Conservation (phyloP, 352 stramenopile genomes). For the Lagenidium giganteum region DNA sequence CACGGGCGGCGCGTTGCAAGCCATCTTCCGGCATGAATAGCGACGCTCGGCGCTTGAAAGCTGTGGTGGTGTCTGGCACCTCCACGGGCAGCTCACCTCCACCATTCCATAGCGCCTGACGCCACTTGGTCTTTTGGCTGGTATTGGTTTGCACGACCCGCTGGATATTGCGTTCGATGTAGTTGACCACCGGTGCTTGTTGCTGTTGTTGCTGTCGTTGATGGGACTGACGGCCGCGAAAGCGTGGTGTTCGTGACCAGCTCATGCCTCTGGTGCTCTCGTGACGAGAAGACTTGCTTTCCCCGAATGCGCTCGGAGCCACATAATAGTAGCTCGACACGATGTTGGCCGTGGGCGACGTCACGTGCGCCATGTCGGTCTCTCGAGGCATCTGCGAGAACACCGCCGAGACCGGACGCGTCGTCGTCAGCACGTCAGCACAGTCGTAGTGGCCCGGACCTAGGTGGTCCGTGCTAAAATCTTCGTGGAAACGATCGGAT, state of each 20-base stretch:
- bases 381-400: slow-evolving; percentile 48
- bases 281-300: slow-evolving; percentile 18
- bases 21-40: no score
- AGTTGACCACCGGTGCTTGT: no score
- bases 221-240: slow-evolving; percentile 17
- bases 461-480: slow-evolving; percentile 27
- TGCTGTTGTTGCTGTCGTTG: neutral
- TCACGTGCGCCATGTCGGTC: slow-evolving; percentile 22
- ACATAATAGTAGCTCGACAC: slow-evolving; percentile 64
- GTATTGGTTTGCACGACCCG: no score
- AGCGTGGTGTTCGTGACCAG: slow-evolving; percentile 38
- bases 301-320: slow-evolving; percentile 29
- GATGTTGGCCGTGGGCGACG: slow-evolving; percentile 31
- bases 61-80: neutral
- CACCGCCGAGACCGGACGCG: slow-evolving; percentile 25
- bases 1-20: no score
- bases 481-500: slow-evolving; percentile 49
- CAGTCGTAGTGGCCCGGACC: slow-evolving; percentile 50
- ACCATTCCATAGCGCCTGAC: no score
- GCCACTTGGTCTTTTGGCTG: no score
- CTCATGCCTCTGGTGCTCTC: no score
- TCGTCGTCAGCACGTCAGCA: slow-evolving; percentile 23
- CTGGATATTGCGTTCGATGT: no score
- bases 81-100: no score
- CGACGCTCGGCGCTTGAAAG: neutral